A percentile compares a stretch with the other conserved stretches of the same genome.
phyloP scores from a whole-genome alignment of 1,139 yeast genomes.

The Nakaseomyces sp. region DNA sequence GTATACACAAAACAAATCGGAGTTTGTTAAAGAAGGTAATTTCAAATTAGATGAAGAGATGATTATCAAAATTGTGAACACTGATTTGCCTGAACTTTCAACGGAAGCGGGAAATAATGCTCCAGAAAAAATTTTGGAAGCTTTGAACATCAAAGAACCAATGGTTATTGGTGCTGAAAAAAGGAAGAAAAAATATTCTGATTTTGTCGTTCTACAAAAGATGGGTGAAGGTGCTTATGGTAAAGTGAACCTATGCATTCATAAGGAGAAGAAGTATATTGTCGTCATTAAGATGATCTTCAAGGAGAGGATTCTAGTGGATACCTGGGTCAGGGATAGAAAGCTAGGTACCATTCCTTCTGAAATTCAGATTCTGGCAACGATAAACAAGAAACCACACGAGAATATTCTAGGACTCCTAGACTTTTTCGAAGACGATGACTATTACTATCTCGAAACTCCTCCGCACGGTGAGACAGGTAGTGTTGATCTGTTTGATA shows the following conservation, averaged over 20 bases:
- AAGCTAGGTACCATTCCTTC: slow-evolving; percentile 87
- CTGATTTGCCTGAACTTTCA: slow-evolving; percentile 1
- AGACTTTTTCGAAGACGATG: slow-evolving; percentile 87
- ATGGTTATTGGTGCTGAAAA: slow-evolving; percentile 47
- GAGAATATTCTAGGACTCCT: slow-evolving; percentile 76
- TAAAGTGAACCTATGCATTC: slow-evolving; percentile 73
- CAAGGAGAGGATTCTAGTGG: slow-evolving; percentile 86
- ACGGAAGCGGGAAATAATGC: slow-evolving; percentile 38
- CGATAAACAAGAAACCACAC: slow-evolving; percentile 65
- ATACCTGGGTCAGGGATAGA: slow-evolving; percentile 94
- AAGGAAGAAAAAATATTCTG: slow-evolving; percentile 59
- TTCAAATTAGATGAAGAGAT: slow-evolving; percentile 21
- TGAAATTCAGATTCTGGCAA: slow-evolving; percentile 87
- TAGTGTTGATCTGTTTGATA: slow-evolving; percentile 84
- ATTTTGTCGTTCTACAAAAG: slow-evolving; percentile 60
- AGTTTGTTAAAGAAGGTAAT: slow-evolving; percentile 22
- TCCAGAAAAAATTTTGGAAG: background rate
- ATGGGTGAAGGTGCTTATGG: slow-evolving; percentile 98
- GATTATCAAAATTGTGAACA: slow-evolving; percentile 15
- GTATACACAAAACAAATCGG: slow-evolving; percentile 20
- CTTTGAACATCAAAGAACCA: slow-evolving; percentile 12
- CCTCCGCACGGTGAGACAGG: slow-evolving; percentile 84
- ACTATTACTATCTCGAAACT: slow-evolving; percentile 81
- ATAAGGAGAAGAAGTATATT: slow-evolving; percentile 45
- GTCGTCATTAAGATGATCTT: slow-evolving; percentile 83